Conservation (phyloP, 148 eudicot species). For the Simmondsia chinensis region DNA sequence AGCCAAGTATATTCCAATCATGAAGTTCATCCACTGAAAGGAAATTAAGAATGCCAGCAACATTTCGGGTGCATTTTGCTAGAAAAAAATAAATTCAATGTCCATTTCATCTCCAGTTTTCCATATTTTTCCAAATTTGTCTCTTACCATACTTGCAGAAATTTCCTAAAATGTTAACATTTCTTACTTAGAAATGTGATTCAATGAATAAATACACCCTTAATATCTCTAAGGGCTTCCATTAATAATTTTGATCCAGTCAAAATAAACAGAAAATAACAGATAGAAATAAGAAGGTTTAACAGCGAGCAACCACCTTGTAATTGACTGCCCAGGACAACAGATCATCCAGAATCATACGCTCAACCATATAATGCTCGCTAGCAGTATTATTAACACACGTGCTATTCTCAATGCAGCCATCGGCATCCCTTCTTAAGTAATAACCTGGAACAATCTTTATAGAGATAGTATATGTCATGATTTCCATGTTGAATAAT, state of each 20-base stretch:
- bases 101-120: no score
- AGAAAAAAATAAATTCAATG: no score
- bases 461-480: slow-evolving; percentile 10
- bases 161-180: no score
- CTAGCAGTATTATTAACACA: slow-evolving; percentile 87
- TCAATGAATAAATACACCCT: no score
- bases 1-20: no score
- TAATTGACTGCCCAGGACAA: slow-evolving; percentile 76
- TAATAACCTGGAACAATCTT: slow-evolving; percentile 98
- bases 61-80: no score
- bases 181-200: no score
- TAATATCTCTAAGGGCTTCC: background rate
- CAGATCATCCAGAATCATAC: slow-evolving; percentile 86
- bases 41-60: no score
- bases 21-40: no score
- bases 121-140: no score
- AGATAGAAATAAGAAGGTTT: background rate
- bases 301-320: slow-evolving; percentile 37
- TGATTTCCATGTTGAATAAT: background rate
- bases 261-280: background rate
- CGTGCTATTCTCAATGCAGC: slow-evolving; percentile 66
- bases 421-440: slow-evolving; percentile 68
- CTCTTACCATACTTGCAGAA: no score
- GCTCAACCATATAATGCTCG: slow-evolving; percentile 97
- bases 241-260: no score